Conservation (phyloP, 2,329 filamentous ascomycete species). For the Hypomyces rosellus region DNA sequence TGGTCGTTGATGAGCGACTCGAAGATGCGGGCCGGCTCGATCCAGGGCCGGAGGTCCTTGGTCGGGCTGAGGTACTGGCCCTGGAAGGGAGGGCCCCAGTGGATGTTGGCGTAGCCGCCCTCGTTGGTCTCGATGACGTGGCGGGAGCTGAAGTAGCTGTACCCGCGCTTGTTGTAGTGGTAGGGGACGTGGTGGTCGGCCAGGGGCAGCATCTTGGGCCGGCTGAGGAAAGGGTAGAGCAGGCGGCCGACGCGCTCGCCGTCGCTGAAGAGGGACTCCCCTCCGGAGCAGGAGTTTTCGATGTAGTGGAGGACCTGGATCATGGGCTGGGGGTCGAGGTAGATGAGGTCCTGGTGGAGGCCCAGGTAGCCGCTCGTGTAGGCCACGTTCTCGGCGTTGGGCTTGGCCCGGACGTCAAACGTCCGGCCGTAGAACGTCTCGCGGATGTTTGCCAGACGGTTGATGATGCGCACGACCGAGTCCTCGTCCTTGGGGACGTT, state of each 20-base stretch:
- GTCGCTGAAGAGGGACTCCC: conserved; percentile 83
- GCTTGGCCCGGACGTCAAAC: conserved; percentile 81
- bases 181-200: conserved; percentile 44
- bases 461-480: conserved; percentile 61
- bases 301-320: conserved; percentile 88
- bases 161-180: conserved; percentile 61
- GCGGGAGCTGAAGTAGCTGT: conserved; percentile 55
- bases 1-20: conserved; percentile 50
- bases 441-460: conserved; percentile 69
- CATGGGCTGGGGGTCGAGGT: conserved; percentile 71
- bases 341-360: conserved; percentile 90
- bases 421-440: conserved; percentile 88
- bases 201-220: conserved; percentile 12
- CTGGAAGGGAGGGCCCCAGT: conserved; percentile 80
- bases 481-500: conserved; percentile 63
- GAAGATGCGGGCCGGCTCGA: conserved; percentile 49
- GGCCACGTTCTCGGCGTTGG: conserved; percentile 82
- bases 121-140: conserved; percentile 42
- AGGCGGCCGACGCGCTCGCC: conserved; percentile 53
- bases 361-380: conserved; percentile 78
- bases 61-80: conserved; percentile 34
- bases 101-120: conserved; percentile 23
- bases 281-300: conserved; percentile 70
- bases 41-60: conserved; percentile 32
- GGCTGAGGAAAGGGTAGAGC: conserved; percentile 20